Conservation (phyloP, 805 yeast genomes). For the Sugiyamaella mastotermitis region DNA sequence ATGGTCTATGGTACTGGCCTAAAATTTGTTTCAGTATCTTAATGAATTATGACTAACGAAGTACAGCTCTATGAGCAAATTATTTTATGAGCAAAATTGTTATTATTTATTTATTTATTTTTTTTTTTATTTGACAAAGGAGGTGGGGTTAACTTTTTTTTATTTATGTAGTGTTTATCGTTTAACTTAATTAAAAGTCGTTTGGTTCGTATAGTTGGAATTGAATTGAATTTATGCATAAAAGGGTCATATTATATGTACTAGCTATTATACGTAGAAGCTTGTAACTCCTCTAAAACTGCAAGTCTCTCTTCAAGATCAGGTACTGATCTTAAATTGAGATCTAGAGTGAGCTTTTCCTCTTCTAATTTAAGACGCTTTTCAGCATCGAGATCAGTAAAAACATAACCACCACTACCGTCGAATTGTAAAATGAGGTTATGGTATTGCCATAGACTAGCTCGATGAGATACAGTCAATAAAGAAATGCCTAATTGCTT, state of each 20-base stretch:
- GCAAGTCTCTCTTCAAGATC: slow-evolving; percentile 58
- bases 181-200: too few species aligned
- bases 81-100: too few species aligned
- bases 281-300: slow-evolving; percentile 35
- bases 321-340: slow-evolving; percentile 64
- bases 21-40: too few species aligned
- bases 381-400: slow-evolving; percentile 61
- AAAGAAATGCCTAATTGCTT: slow-evolving; percentile 73
- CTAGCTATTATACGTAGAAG: too few species aligned
- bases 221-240: background rate
- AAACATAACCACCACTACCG: slow-evolving; percentile 69
- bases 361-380: slow-evolving; percentile 70
- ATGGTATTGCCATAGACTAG: slow-evolving; percentile 91
- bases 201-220: too few species aligned
- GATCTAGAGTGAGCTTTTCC: slow-evolving; percentile 66
- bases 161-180: too few species aligned
- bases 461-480: slow-evolving; percentile 85
- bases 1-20: slow-evolving; percentile 42
- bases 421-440: slow-evolving; percentile 74
- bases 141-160: too few species aligned
- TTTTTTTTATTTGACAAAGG: too few species aligned
- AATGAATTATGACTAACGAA: too few species aligned
- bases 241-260: background rate
- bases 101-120: too few species aligned
- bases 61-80: too few species aligned